Base-by-base conservation (phyloP, 225 moss, liverwort and hornwort species). In the Climacium dendroides region DNA sequence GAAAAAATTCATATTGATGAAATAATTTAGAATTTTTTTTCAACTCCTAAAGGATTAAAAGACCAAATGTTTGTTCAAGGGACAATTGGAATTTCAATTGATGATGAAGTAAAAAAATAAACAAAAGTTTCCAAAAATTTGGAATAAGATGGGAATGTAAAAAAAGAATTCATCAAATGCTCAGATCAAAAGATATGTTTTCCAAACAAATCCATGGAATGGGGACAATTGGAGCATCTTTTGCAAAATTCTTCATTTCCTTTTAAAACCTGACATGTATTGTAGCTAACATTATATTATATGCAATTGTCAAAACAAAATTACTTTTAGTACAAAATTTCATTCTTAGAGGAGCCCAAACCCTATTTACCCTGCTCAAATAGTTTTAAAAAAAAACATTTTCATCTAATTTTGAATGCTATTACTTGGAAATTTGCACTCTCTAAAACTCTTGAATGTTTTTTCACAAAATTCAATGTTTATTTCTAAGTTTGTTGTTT, bases 291-390 rank as follows among this genome's bases (percentile, higher is more conserved):
- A 6, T 66, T 2, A n/a, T 66, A n/a, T 11, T n/a, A 22, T 20
- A 66, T 66, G 20, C 12, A 66, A 20, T 20, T 20, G 3, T n/a
- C 5, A n/a, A 66, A 66, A 22, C 0, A 37, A 6, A 22, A 18
- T 5, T 37, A 13, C 0, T 37, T 35, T 12, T 37, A 4, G 7
- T 66, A 5, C 2, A 20, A 66, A 37, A 66, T 4, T 1, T 66
- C 37, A 22, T 12, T 37, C n/a, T 22, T 37, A 12, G 1, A 66
- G 7, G n/a, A 22, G 2, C 37, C 22, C n/a, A 37, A 65, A 12
- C 1, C 22, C 66, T 66, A 66, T 1, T n/a, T 37, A 22, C 0
- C 37, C 12, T 12, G 7, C 6, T 1, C 0, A 1, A 11, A 4
- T 37, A 66, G 37, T 66, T 66, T 66, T 35, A 20, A 11, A n/a